phyloP scores from a whole-genome alignment of 2,329 filamentous ascomycete species.

The Knufia fluminis region DNA sequence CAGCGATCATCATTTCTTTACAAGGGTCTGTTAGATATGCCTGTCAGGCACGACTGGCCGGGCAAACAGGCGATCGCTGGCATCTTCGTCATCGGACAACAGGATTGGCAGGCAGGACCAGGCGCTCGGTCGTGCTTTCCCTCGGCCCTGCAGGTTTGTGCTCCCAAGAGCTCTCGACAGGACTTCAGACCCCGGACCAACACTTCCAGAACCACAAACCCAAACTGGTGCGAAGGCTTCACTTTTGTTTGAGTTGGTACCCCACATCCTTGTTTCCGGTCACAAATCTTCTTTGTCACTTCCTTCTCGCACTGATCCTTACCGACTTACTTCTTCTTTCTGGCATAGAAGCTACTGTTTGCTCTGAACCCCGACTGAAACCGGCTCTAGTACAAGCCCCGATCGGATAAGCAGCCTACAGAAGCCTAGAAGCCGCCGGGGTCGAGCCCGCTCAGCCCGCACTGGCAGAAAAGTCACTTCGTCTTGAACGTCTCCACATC shows the following conservation, averaged over 20 bases:
- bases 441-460: not conserved
- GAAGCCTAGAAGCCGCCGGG: not conserved
- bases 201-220: no score
- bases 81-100: no score
- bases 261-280: conserved; percentile 6
- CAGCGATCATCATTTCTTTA: no score
- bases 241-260: conserved; percentile 1
- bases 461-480: not conserved
- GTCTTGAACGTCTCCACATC: not conserved
- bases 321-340: not conserved
- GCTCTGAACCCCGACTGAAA: not conserved
- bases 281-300: not conserved
- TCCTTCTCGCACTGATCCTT: not conserved
- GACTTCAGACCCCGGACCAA: no score
- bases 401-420: conserved; percentile 4
- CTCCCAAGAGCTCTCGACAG: no score
- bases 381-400: not conserved
- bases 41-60: no score
- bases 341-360: not conserved
- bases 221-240: no score
- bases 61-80: no score
- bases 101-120: no score
- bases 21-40: no score
- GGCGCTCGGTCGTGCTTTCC: no score
- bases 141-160: no score